phyloP scores from a whole-genome alignment of 2,329 filamentous ascomycete genomes.

The Colletotrichum zoysiae region DNA sequence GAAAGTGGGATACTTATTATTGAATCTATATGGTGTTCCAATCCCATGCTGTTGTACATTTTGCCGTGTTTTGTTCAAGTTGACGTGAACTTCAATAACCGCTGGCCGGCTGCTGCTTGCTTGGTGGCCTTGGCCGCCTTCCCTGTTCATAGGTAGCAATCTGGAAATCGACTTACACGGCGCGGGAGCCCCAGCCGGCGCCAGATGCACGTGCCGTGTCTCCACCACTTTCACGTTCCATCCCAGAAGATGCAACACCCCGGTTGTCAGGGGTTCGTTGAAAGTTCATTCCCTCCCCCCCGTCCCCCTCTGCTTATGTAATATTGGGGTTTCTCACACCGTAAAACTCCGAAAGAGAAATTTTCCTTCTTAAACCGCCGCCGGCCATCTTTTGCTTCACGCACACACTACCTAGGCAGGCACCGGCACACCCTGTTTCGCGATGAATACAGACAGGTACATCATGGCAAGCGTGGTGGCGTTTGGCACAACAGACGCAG shows the following conservation, averaged over 20 bases:
- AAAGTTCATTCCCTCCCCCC: not conserved
- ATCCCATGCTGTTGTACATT: not conserved
- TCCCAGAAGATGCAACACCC: not conserved
- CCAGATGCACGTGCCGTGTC: not conserved
- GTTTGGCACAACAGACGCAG: not conserved
- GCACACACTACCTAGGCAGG: not conserved
- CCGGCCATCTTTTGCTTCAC: not conserved
- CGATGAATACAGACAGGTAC: not conserved
- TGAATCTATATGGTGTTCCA: not conserved
- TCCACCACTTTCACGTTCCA: not conserved
- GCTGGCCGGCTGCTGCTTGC: too few species aligned
- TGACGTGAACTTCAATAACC: not conserved
- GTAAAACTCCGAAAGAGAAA: constrained; percentile 17
- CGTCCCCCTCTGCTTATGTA: not conserved
- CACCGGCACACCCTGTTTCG: not conserved
- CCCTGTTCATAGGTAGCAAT: too few species aligned
- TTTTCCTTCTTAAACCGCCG: not conserved
- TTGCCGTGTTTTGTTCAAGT: not conserved
- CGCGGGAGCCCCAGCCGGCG: not conserved
- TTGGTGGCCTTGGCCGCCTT: not conserved
- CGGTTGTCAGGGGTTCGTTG: constrained; percentile 1
- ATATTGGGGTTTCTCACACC: not conserved
- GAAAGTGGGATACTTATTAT: not conserved
- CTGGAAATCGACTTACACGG: constrained; percentile 12
- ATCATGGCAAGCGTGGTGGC: not conserved